Conservation (phyloP, 2,329 filamentous ascomycete species). For the Fusarium sp. region DNA sequence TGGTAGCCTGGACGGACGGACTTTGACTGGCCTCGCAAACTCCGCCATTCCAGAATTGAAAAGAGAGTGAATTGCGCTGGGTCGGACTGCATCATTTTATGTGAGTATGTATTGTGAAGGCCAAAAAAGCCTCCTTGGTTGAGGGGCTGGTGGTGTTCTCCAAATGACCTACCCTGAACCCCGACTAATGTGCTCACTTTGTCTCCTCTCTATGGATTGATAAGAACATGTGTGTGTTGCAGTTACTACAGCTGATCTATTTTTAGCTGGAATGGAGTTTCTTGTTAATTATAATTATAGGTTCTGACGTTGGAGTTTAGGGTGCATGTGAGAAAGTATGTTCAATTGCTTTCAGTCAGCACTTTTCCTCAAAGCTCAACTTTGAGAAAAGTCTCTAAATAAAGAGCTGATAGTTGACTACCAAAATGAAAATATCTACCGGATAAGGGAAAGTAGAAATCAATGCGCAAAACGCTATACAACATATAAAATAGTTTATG, state of each 20-base stretch:
- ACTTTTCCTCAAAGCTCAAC: background rate
- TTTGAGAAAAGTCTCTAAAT: background rate
- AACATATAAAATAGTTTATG: background rate
- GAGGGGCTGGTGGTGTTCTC: background rate
- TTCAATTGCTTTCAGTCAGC: background rate
- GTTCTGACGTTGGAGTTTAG: background rate
- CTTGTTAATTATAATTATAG: background rate
- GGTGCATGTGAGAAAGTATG: background rate
- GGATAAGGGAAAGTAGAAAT: background rate
- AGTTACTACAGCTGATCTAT: background rate
- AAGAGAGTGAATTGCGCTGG: background rate
- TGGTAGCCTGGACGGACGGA: background rate
- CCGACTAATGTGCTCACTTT: background rate
- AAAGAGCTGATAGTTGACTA: background rate
- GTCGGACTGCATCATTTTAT: background rate
- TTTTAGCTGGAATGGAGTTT: background rate
- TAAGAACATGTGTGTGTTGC: background rate
- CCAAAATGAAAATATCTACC: constrained; percentile 9
- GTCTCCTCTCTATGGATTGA: too few relatives aligned
- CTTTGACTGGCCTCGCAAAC: background rate
- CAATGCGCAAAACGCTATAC: background rate
- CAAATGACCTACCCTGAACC: background rate
- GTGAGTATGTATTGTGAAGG: background rate
- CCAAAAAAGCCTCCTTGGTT: background rate
- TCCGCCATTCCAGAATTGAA: background rate